Evolutionary conservation across 768 basidiomycete species (phyloP).

Genomic region (Boletus vermiculosoides): DNA sequence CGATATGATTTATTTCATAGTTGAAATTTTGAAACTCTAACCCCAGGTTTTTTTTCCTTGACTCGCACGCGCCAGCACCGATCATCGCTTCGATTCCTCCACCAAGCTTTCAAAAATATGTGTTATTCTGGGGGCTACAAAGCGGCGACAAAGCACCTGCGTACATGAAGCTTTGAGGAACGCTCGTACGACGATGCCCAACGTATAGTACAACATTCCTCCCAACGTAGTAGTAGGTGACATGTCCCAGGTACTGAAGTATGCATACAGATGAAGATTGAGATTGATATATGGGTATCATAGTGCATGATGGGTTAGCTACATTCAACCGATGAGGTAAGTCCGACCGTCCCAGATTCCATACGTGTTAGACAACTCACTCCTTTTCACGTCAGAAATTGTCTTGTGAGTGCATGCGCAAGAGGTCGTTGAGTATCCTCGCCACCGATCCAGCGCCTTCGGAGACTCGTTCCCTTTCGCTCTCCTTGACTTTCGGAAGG

Average conservation of each 20-base stretch:
- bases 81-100: background rate
- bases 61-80: background rate
- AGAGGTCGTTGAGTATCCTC: conserved; percentile 66
- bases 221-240: conserved; percentile 7
- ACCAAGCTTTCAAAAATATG: background rate
- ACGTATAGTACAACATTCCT: conserved; percentile 20
- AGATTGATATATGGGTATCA: conserved; percentile 32
- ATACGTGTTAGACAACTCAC: conserved; percentile 19
- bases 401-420: conserved; percentile 49
- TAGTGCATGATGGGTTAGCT: conserved; percentile 25
- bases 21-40: background rate
- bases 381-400: conserved; percentile 33
- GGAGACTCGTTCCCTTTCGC: conserved; percentile 64
- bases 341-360: background rate
- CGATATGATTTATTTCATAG: too few relatives aligned
- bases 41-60: background rate
- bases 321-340: conserved; percentile 9
- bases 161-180: conserved; percentile 1
- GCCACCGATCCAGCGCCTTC: conserved; percentile 73
- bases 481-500: conserved; percentile 60
- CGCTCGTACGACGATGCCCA: background rate
- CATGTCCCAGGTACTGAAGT: conserved; percentile 20
- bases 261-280: conserved; percentile 31
- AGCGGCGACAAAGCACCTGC: background rate
- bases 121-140: conserved; percentile 2